Evolutionary conservation across 1,139 yeast genomes (phyloP), one percentile per base, ranked within the genome.

Genomic region (Pneumocystis carinii): DNA sequence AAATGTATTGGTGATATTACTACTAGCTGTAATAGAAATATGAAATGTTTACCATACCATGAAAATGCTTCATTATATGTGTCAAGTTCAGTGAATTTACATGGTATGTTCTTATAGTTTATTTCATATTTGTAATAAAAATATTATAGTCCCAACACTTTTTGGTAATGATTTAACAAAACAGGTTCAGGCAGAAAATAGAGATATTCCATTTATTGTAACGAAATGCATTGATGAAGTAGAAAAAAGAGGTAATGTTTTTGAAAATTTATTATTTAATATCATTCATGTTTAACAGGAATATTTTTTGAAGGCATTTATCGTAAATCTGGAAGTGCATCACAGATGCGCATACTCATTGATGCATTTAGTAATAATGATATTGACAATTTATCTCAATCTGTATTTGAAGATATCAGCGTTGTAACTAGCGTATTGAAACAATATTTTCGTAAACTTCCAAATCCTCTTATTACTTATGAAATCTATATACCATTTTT

Each of bases 391-490:
- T 38, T 61, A 59, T 36, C 78, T 79, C 29, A 81, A 79, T 37
- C 72, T 79, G 3, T 74, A 85, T 58, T 76, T 60, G 84, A 84
- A 65, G 97, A 92, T 76, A 83, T 90, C 53, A 84, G 89, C 73
- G 96, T 95, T 0, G 84, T 90, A 1, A 86, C 97, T 0, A 83
- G 92, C 61, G 89, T 94, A 1, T 77, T 90, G 68, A 92, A 92
- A 72, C 81, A 96, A 71, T 92, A 90, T 72, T 78, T 92, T 69
- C 81, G 96, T 66, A 83, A 85, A 69, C 78, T 92, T 57, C 95
- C 96, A 0, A 86, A 86, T 67, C 96, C 97, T 0, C 79, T 92
- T 60, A 84, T 92, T 62, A 85, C 95, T 0, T 87, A 76, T 71
- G 80, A 79, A 35, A 72, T 79, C 37, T 92, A 92, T 72, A 86